phyloP scores from a whole-genome alignment of 2,329 filamentous ascomycete species.

The Nigrospora sphaerica region DNA sequence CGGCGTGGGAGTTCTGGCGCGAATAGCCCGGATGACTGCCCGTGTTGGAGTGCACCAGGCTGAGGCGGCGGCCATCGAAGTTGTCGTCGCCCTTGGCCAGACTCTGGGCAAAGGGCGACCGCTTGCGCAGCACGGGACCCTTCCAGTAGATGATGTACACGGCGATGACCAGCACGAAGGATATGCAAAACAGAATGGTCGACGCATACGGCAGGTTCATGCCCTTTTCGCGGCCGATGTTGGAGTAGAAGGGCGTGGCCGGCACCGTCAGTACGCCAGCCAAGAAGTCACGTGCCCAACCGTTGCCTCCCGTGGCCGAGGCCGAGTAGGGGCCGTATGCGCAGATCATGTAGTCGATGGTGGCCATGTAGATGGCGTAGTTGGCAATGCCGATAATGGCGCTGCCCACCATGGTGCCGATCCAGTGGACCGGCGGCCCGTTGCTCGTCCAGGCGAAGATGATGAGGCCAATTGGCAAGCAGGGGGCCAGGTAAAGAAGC shows the following conservation, averaged over 20 bases:
- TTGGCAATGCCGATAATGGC: conserved; percentile 58
- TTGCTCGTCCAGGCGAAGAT: conserved; percentile 56
- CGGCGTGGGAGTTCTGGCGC: no score
- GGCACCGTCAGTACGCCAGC: conserved; percentile 59
- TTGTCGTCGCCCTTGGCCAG: conserved; percentile 34
- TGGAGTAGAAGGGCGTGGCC: conserved; percentile 48
- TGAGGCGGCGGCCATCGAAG: conserved; percentile 5
- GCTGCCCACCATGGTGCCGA: conserved; percentile 54
- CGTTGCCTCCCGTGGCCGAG: conserved; percentile 61
- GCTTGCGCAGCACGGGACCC: conserved; percentile 42
- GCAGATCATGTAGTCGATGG: conserved; percentile 54
- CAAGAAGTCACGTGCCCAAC: conserved; percentile 57
- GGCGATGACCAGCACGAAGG: conserved; percentile 42
- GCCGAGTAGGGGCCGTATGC: conserved; percentile 61
- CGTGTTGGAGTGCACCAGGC: background rate
- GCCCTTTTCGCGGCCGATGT: conserved; percentile 33
- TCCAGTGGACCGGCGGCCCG: conserved; percentile 50
- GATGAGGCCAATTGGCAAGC: conserved; percentile 55
- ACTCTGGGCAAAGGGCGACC: conserved; percentile 51
- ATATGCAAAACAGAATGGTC: conserved; percentile 44
- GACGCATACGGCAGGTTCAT: conserved; percentile 47
- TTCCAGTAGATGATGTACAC: conserved; percentile 53
- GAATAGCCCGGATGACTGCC: no score
- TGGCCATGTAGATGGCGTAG: conserved; percentile 49
- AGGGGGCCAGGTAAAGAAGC: conserved; percentile 51